A percentile compares a stretch with the other conserved stretches of the same genome.
phyloP scores from a whole-genome alignment of 2,329 filamentous ascomycete species.

The Cladophialophora psammophila region DNA sequence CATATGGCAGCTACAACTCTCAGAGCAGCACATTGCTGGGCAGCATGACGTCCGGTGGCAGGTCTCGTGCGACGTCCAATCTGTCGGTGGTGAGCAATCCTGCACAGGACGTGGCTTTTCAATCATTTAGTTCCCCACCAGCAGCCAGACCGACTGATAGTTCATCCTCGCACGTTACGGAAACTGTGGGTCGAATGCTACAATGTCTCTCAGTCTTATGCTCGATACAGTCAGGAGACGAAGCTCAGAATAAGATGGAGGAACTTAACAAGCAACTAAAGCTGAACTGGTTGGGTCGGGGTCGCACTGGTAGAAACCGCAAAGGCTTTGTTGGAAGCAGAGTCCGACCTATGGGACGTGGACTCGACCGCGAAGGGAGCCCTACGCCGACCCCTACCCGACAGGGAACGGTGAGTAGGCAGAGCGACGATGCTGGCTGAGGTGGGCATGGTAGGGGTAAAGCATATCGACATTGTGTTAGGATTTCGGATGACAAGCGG shows the following conservation, averaged over 20 bases:
- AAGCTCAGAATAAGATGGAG: slow-evolving; percentile 78
- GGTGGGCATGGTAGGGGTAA: not conserved
- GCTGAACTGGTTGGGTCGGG: slow-evolving; percentile 93
- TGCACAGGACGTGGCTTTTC: slow-evolving; percentile 51
- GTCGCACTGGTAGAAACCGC: slow-evolving; percentile 85
- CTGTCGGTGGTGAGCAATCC: slow-evolving; percentile 64
- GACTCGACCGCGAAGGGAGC: slow-evolving; percentile 40
- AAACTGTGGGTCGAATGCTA: slow-evolving; percentile 93
- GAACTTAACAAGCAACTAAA: slow-evolving; percentile 87
- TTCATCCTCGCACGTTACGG: slow-evolving; percentile 78
- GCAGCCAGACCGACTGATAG: slow-evolving; percentile 48
- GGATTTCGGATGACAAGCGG: slow-evolving; percentile 9
- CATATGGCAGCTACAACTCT: slow-evolving; percentile 79
- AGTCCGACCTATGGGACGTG: slow-evolving; percentile 42
- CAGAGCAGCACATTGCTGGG: slow-evolving; percentile 82
- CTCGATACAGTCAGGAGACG: slow-evolving; percentile 74
- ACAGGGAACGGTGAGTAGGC: slow-evolving; percentile 40
- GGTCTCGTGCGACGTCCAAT: slow-evolving; percentile 85
- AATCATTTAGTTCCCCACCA: slow-evolving; percentile 51
- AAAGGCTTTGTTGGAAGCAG: slow-evolving; percentile 84
- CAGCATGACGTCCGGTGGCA: slow-evolving; percentile 64
- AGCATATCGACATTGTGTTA: slow-evolving; percentile 12
- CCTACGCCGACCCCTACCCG: slow-evolving; percentile 42
- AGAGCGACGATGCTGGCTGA: slow-evolving; percentile 31
- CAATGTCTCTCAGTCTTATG: slow-evolving; percentile 94